Conservation (phyloP, 2,329 filamentous ascomycete genomes). For the Laburnicola sp. region DNA sequence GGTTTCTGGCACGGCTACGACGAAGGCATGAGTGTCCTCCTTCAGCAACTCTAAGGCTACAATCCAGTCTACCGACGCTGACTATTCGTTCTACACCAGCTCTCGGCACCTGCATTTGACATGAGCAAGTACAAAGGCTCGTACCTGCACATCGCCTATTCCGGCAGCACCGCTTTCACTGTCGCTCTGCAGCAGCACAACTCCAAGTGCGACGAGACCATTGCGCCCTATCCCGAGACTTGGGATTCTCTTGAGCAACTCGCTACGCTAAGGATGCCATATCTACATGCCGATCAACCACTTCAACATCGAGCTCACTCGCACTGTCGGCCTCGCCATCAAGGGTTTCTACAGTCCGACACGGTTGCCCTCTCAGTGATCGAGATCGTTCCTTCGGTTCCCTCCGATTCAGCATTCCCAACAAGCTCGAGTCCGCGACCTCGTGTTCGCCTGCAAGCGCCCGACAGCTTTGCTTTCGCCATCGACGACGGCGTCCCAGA, state of each 20-base stretch:
- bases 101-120: conserved; percentile 61
- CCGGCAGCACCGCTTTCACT: conserved; percentile 64
- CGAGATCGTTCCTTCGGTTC: conserved; percentile 62
- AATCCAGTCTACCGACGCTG: conserved; percentile 62
- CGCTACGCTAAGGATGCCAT: conserved; percentile 60
- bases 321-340: conserved; percentile 62
- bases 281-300: conserved; percentile 70
- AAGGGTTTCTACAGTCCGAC: conserved; percentile 64
- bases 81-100: conserved; percentile 65
- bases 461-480: conserved; percentile 71
- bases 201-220: conserved; percentile 57
- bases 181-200: conserved; percentile 70
- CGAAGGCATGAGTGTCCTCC: conserved; percentile 59
- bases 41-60: conserved; percentile 58
- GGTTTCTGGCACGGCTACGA: conserved; percentile 69
- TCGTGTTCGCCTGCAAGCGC: conserved; percentile 66
- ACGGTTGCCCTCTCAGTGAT: conserved; percentile 59
- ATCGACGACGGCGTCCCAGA: conserved; percentile 69
- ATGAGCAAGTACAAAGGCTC: conserved; percentile 58
- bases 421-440: conserved; percentile 62
- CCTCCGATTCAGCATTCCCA: conserved; percentile 57
- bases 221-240: conserved; percentile 66
- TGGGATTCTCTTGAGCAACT: conserved; percentile 68
- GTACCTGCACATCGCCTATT: conserved; percentile 67
- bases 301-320: conserved; percentile 63